A percentile compares a stretch with the other conserved stretches of the same genome.
Conservation (phyloP, 139 green algal genomes). For the Desmodesmus armatus region DNA sequence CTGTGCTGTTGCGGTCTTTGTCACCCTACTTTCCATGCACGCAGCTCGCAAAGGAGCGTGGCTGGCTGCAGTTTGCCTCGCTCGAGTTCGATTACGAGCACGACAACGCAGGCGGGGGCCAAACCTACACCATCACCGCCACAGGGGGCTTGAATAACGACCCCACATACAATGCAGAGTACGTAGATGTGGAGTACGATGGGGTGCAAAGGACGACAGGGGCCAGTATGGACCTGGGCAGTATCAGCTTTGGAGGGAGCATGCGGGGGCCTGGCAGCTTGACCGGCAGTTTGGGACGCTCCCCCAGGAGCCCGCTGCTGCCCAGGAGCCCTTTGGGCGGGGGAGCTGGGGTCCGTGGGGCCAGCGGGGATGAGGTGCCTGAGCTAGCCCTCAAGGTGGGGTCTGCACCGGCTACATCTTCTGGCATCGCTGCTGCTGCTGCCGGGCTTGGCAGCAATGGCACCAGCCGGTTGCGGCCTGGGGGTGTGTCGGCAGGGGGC, state of each 20-base stretch:
- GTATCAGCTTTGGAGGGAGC: background rate
- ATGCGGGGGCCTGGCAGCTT: slow-evolving; percentile 11
- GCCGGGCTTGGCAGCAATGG: background rate
- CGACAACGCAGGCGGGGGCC: background rate
- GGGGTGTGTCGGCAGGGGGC: background rate
- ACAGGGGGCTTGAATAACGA: slow-evolving; percentile 29
- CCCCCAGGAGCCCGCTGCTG: slow-evolving; percentile 19
- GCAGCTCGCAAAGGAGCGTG: slow-evolving; percentile 12
- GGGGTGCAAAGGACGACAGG: slow-evolving; percentile 4
- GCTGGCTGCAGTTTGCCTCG: slow-evolving; percentile 19
- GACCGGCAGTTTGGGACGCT: slow-evolving; percentile 18
- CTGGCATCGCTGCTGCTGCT: background rate
- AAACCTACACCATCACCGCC: slow-evolving; percentile 31
- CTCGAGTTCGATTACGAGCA: slow-evolving; percentile 43
- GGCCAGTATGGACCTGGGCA: slow-evolving; percentile 34
- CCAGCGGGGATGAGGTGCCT: background rate
- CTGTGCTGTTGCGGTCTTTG: too few relatives aligned
- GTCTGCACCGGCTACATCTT: background rate
- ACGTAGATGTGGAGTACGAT: slow-evolving; percentile 37
- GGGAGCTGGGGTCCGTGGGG: background rate
- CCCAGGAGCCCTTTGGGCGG: background rate
- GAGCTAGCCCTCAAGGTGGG: background rate
- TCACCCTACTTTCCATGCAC: too few relatives aligned
- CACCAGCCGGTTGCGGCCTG: background rate
- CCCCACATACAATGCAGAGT: background rate